Percentiles rank a stretch among this genome's conserved stretches.
phyloP scores from a whole-genome alignment of 1,284 basidiomycete genomes.

The Baeospora myosura region DNA sequence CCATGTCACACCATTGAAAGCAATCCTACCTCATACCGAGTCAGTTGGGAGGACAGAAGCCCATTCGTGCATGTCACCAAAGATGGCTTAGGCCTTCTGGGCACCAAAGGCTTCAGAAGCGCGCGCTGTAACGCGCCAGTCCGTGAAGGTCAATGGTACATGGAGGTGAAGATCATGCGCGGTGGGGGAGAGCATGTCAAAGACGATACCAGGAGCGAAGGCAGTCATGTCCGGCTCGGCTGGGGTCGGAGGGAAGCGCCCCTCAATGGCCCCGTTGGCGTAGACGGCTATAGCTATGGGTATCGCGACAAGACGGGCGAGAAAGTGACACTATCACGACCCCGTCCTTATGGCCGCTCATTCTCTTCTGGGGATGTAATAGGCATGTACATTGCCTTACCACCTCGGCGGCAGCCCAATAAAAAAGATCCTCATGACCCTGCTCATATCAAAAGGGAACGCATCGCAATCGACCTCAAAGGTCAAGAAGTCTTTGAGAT shows the following conservation, averaged over 20 bases:
- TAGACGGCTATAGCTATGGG: constrained; percentile 92
- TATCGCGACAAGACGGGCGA: constrained; percentile 89
- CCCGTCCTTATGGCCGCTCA: constrained; percentile 66
- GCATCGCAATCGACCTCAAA: constrained; percentile 90
- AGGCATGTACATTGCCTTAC: constrained; percentile 90
- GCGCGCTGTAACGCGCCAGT: constrained; percentile 87
- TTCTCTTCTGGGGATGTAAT: constrained; percentile 85
- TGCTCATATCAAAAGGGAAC: constrained; percentile 73
- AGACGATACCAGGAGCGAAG: constrained; percentile 46
- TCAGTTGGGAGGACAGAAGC: constrained; percentile 86
- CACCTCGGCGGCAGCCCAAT: constrained; percentile 51
- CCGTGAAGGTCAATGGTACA: constrained; percentile 89
- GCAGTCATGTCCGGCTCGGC: constrained; percentile 84
- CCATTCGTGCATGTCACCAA: constrained; percentile 74
- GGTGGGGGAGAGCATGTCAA: constrained; percentile 61
- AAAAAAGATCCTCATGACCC: constrained; percentile 62
- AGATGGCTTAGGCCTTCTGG: constrained; percentile 71
- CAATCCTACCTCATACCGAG: constrained; percentile 55
- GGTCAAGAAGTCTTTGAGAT: constrained; percentile 96
- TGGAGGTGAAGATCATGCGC: constrained; percentile 79
- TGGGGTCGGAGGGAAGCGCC: constrained; percentile 90
- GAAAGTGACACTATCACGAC: constrained; percentile 80
- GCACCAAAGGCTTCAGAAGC: constrained; percentile 87
- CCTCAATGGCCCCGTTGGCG: constrained; percentile 86
- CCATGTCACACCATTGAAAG: constrained; percentile 77